Evolutionary conservation across 805 yeast species (phyloP), one percentile per base, ranked within the genome.

Genomic region (Metschnikowia continentalis): DNA sequence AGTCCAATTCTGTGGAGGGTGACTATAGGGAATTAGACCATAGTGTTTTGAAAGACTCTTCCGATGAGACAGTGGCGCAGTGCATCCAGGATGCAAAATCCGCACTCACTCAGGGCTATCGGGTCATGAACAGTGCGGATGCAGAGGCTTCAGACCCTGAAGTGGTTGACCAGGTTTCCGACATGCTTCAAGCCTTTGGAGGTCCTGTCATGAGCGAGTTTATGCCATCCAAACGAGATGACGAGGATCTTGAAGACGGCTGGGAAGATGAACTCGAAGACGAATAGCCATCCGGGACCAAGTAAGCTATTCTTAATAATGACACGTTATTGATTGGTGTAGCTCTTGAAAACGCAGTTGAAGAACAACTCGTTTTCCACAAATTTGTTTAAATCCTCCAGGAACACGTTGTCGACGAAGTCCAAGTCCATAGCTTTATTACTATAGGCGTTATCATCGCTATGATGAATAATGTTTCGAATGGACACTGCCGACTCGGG

Each of bases 131-230:
- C 58, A 54, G 69, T 54, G 70, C 68, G 46, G 66, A 63, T 5
- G 69, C 61, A 22, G 70, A 64, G 26, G 82, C 79, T 8, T 70
- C 80, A 14, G 87, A 85, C 48, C 76, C 75, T 6, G 95, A 87
- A 61, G 63, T 90, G 51, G 64, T 68, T 6, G 72, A 70, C 11
- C 87, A 86, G 46, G 78, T 86, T 1, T 63, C 66, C 23, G 76
- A 67, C 10, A 63, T 86, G 54, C 67, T 84, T 50, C 56, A 66
- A 3, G 80, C 76, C 51, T 66, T 87, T 36, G 95, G 92, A 2
- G 90, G 89, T 10, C 80, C 81, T 1, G 59, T 74, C 22, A 68
- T 74, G 81, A 69, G 67, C 76, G 75, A 39, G 63, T 61, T 36
- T 64, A 64, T 46, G 74, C 78, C 76, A 14, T 65, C 61, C 54